phyloP scores from a whole-genome alignment of 495 filamentous ascomycete species.

The Lasiosphaeria hispida region DNA sequence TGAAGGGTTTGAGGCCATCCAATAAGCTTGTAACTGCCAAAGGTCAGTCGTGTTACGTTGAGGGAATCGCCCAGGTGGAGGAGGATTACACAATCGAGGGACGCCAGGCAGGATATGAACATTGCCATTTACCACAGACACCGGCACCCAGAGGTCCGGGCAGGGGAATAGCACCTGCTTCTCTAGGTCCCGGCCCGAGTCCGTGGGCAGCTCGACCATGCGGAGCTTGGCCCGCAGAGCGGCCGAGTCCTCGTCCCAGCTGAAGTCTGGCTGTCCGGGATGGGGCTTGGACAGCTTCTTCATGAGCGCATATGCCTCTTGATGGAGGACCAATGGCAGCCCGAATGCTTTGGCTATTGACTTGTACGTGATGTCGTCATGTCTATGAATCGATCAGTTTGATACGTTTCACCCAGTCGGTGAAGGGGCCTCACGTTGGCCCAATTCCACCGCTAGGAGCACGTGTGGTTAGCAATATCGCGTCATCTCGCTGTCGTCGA shows the following conservation, averaged over 20 bases:
- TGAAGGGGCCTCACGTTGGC: conserved; percentile 64
- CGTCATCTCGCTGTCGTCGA: too few relatives aligned
- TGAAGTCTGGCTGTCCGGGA: conserved; percentile 70
- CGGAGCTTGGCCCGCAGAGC: conserved; percentile 75
- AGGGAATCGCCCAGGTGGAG: not conserved
- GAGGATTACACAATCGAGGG: conserved; percentile 62
- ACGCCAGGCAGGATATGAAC: conserved; percentile 91
- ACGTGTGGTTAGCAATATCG: conserved; percentile 7
- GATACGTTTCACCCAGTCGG: not conserved
- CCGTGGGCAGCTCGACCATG: conserved; percentile 84
- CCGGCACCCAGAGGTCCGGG: conserved; percentile 87
- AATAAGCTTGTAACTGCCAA: conserved; percentile 64
- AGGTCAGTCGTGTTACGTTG: not conserved
- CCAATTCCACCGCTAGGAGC: conserved; percentile 78
- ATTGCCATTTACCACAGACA: conserved; percentile 85
- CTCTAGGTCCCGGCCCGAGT: conserved; percentile 56
- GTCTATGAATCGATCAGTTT: conserved; percentile 49
- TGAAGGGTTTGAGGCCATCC: conserved; percentile 65
- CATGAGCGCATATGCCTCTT: conserved; percentile 76
- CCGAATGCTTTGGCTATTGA: conserved; percentile 88
- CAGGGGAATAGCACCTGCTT: conserved; percentile 71
- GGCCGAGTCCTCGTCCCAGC: conserved; percentile 80
- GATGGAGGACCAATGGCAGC: conserved; percentile 71
- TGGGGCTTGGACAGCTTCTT: conserved; percentile 71
- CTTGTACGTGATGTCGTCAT: conserved; percentile 96